Evolutionary conservation across 176 grass and related monocot species (phyloP).

Genomic region (Phyllostachys edulis): DNA sequence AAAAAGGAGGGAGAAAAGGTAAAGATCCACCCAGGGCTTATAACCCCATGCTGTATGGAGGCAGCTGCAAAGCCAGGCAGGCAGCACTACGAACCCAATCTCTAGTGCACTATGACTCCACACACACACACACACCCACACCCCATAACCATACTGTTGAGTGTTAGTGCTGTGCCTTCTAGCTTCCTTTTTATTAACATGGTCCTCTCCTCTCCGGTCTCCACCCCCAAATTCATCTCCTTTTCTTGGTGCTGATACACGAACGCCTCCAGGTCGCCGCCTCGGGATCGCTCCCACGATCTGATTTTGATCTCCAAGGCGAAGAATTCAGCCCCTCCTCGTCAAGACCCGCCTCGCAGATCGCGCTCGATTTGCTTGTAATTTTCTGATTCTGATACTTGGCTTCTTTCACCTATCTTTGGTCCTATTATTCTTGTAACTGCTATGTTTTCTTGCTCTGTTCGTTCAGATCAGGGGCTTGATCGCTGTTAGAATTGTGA

Average conservation of each 20-base stretch:
- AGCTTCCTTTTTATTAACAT: neutral
- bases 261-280: slow-evolving; percentile 5
- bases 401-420: neutral
- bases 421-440: neutral
- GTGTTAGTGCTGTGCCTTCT: neutral
- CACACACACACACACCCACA: neutral
- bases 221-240: neutral
- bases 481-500: neutral
- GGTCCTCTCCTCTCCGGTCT: neutral
- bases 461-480: neutral
- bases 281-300: slow-evolving; percentile 24
- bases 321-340: neutral
- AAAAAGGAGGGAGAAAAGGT: slow-evolving; percentile 16
- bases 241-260: slow-evolving; percentile 28
- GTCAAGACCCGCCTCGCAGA: neutral
- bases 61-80: neutral
- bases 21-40: neutral
- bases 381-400: neutral
- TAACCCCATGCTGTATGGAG: neutral
- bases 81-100: neutral
- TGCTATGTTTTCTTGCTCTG: neutral
- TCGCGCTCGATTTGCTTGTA: slow-evolving; percentile 11
- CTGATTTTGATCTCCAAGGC: slow-evolving; percentile 7
- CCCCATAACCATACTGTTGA: neutral
- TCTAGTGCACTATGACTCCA: neutral